phyloP scores from a whole-genome alignment of 371 early-diverging fungal species.

The Rhizomucor pusillus region DNA sequence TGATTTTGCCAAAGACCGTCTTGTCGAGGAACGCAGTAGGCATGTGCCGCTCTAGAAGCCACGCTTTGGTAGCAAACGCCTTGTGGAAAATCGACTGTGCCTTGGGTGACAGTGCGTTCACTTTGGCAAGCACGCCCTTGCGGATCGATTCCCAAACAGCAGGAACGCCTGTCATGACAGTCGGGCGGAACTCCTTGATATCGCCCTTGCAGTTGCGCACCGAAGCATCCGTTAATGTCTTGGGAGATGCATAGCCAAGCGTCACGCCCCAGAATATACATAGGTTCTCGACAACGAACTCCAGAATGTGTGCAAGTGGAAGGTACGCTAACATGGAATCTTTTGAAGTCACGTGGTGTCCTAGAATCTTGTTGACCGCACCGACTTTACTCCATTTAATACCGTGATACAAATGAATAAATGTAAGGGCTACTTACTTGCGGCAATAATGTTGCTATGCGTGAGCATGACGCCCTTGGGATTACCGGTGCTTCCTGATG shows the following conservation, averaged over 20 bases:
- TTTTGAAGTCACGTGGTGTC: conserved; percentile 55
- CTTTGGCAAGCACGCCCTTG: conserved; percentile 76
- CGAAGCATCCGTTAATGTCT: conserved; percentile 87
- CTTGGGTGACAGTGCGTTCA: conserved; percentile 60
- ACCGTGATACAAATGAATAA: background rate
- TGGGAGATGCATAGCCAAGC: conserved; percentile 88
- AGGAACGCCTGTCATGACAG: conserved; percentile 91
- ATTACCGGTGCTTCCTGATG: conserved; percentile 92
- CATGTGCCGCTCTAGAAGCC: conserved; percentile 61
- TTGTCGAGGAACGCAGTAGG: conserved; percentile 77
- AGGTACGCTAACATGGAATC: conserved; percentile 89
- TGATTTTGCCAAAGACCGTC: conserved; percentile 88
- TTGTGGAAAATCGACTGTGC: conserved; percentile 72
- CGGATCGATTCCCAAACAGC: conserved; percentile 94
- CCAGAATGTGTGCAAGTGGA: conserved; percentile 94
- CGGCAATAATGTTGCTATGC: conserved; percentile 82
- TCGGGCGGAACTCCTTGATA: conserved; percentile 89
- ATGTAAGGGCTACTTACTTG: conserved; percentile 46
- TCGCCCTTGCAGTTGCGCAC: conserved; percentile 95
- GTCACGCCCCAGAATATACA: conserved; percentile 72
- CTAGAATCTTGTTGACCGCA: too few relatives aligned
- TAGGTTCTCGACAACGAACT: conserved; percentile 79
- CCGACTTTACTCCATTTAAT: too few relatives aligned
- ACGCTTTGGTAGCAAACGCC: conserved; percentile 76
- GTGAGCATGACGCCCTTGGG: conserved; percentile 89